Percentiles rank a stretch among this genome's conserved stretches.
Evolutionary conservation across 2,329 filamentous ascomycete species (phyloP).

Genomic region (Didymella lethalis): DNA sequence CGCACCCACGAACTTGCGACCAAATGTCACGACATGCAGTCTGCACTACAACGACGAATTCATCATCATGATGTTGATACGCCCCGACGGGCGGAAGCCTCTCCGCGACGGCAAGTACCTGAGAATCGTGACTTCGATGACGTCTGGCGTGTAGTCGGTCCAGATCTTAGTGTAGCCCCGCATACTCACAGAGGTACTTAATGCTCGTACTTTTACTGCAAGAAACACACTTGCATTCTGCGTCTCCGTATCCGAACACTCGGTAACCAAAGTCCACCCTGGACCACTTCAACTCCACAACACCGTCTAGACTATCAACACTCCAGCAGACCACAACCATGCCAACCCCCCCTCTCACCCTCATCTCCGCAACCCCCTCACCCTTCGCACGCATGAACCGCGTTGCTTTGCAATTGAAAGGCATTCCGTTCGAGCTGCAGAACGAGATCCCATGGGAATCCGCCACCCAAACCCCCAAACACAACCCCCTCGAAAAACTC

Average conservation of each 20-base stretch:
- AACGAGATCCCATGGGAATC: slow-evolving; percentile 56
- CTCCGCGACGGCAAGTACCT: not conserved
- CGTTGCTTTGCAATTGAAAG: slow-evolving; percentile 52
- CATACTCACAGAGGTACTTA: not conserved
- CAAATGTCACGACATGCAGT: not conserved
- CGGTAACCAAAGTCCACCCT: not conserved
- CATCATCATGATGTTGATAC: not conserved
- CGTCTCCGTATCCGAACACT: not conserved
- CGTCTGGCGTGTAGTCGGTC: slow-evolving; percentile 5
- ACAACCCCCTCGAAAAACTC: slow-evolving; percentile 54
- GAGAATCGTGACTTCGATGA: not conserved
- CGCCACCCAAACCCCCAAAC: slow-evolving; percentile 48
- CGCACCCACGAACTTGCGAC: too few species aligned
- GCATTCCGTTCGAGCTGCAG: slow-evolving; percentile 51
- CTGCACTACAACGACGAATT: not conserved
- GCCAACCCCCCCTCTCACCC: slow-evolving; percentile 18
- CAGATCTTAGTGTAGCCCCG: slow-evolving; percentile 5
- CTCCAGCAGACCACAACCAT: not conserved
- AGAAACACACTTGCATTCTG: not conserved
- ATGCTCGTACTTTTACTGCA: not conserved
- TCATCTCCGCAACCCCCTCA: slow-evolving; percentile 48
- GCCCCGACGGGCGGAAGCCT: not conserved
- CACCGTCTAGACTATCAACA: not conserved
- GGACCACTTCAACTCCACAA: not conserved
- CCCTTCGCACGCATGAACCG: slow-evolving; percentile 55